A percentile compares a stretch with the other conserved stretches of the same genome.
Evolutionary conservation across 441 rosid genomes (phyloP).

Genomic region (Rhodomyrtus psidioides): DNA sequence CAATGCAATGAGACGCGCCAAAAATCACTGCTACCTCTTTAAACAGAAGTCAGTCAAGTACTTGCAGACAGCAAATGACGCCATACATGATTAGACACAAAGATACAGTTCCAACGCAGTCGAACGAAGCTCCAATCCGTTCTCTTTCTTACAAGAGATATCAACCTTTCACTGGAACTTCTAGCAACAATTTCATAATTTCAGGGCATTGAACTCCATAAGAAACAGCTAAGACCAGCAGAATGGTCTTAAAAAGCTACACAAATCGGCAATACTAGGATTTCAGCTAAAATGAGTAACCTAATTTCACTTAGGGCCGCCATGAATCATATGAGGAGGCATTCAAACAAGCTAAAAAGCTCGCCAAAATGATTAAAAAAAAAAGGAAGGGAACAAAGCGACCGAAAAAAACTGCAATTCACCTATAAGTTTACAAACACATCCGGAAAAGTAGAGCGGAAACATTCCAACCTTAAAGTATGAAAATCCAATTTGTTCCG

Average conservation of each 20-base stretch:
- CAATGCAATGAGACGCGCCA: not conserved
- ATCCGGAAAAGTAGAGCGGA: not conserved
- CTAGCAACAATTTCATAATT: not conserved
- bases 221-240: not conserved
- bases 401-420: not conserved
- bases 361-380: not conserved
- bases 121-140: not conserved
- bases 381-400: not conserved
- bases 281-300: not conserved
- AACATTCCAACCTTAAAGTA: not conserved
- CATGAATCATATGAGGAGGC: not conserved
- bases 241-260: not conserved
- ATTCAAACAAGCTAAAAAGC: not conserved
- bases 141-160: not conserved
- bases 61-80: not conserved
- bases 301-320: not conserved
- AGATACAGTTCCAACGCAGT: not conserved
- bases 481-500: not conserved
- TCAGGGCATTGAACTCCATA: not conserved
- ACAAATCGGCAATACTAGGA: not conserved
- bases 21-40: not conserved
- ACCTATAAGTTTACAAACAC: not conserved
- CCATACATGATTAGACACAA: not conserved
- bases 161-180: not conserved
- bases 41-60: not conserved